These are phyloP conservation scores for Kodamaea restingae DNA, from an alignment of 805 yeast species.

Conservation along the genomic window DNA sequence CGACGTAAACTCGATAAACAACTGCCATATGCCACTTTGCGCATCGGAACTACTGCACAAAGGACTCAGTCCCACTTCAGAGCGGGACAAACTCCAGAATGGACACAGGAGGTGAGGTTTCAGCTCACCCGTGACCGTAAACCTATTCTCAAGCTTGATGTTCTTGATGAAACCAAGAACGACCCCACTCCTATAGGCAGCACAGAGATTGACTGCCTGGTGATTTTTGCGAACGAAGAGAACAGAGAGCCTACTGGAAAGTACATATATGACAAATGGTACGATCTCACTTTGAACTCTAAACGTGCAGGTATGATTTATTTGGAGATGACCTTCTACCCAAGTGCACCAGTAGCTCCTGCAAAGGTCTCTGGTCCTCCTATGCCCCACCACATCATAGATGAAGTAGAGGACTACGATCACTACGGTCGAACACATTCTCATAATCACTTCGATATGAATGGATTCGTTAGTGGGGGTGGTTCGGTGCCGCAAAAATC, in stretches of 20 bases:
- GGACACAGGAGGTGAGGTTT: slow-evolving; percentile 76
- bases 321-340: slow-evolving; percentile 89
- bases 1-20: slow-evolving; percentile 86
- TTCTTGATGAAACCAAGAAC: slow-evolving; percentile 79
- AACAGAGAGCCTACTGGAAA: slow-evolving; percentile 44
- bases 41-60: slow-evolving; percentile 78
- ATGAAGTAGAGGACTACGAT: slow-evolving; percentile 1
- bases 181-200: slow-evolving; percentile 88
- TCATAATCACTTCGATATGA: not conserved
- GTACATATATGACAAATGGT: slow-evolving; percentile 87
- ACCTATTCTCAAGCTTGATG: slow-evolving; percentile 63
- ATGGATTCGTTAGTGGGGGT: not conserved
- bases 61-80: slow-evolving; percentile 73
- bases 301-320: slow-evolving; percentile 85
- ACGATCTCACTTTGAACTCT: slow-evolving; percentile 59
- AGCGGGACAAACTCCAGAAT: slow-evolving; percentile 92
- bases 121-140: slow-evolving; percentile 59
- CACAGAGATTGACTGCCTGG: slow-evolving; percentile 69
- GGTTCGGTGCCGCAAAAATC: too few relatives aligned
- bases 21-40: slow-evolving; percentile 80
- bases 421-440: not conserved
- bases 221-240: slow-evolving; percentile 54
- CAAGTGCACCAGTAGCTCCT: slow-evolving; percentile 45
- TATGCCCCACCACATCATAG: slow-evolving; percentile 2
- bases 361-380: slow-evolving; percentile 25